Evolutionary conservation across 345 rosid species (phyloP).

Genomic region (Trapa incisa): DNA sequence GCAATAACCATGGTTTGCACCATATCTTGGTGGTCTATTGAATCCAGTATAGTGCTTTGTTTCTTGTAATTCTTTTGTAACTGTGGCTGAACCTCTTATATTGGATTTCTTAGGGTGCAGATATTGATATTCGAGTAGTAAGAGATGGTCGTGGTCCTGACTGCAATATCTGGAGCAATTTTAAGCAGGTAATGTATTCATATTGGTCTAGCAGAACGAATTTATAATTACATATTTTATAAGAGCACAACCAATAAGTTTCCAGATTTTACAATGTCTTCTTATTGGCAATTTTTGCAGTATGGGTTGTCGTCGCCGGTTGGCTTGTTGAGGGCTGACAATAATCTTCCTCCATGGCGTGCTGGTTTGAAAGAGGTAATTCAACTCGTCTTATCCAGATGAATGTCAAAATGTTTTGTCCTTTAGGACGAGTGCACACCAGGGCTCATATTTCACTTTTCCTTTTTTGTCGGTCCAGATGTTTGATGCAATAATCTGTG

Average conservation of each 20-base stretch:
- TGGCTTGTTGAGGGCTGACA: constrained; percentile 80
- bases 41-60: not conserved
- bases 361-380: constrained; percentile 71
- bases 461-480: constrained; percentile 22
- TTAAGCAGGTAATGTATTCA: constrained; percentile 63
- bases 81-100: constrained; percentile 7
- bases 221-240: not conserved
- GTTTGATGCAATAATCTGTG: constrained; percentile 83
- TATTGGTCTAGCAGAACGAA: not conserved
- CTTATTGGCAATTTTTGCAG: constrained; percentile 26
- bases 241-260: not conserved
- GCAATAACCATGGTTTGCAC: constrained; percentile 74
- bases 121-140: constrained; percentile 86
- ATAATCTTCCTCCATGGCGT: constrained; percentile 96
- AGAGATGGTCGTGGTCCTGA: constrained; percentile 98
- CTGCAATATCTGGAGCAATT: constrained; percentile 96
- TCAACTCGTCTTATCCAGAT: not conserved
- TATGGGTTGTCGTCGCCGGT: constrained; percentile 75
- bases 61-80: constrained; percentile 1
- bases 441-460: not conserved
- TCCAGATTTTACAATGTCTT: not conserved
- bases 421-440: not conserved
- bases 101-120: constrained; percentile 64
- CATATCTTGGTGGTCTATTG: constrained; percentile 2
- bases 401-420: not conserved